Evolutionary conservation across 2,329 filamentous ascomycete species (phyloP), one percentile per base, ranked within the genome.

Genomic region (Albophoma yamanashiensis): DNA sequence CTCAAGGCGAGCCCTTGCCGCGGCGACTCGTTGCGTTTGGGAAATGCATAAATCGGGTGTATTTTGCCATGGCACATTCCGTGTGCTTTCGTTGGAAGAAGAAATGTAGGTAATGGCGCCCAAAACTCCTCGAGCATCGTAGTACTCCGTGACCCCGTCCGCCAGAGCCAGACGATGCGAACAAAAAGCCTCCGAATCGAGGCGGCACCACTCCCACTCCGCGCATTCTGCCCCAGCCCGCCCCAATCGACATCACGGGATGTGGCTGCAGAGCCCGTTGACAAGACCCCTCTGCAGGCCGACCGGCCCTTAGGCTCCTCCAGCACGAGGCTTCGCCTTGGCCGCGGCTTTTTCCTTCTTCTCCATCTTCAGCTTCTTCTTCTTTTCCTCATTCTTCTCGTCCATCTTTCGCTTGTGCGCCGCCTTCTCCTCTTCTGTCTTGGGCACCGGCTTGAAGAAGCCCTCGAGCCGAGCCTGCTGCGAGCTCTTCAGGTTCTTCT

Each of bases 341-440:
- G 86, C 84, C 64, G 90, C 90, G 65, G 92, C 92, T 83, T 97
- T 99, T 65, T 92, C 91, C 79, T 97, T 97, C 69, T 93, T 92
- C 61, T 95, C 91, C 64, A 90, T 86, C 82, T 97, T 99, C 66
- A 89, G 82, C 78, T 92, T 95, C 83, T 97, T 97, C 79, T 93
- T 97, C 76, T 91, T 92, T 67, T 92, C 89, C 68, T 92, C 92
- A 39, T 91, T 81, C 79, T 95, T 95, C 76, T 92, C 90, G 58
- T 97, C 93, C 43, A 94, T 82, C 79, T 97, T 99, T 66, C 94
- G 84, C 83, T 99, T 99, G 69, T 95, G 78, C 50, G 76, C 86
- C 59, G 88, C 88, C 76, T 93, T 89, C 77, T 99, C 87, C 64
- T 87, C 89, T 0, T 92, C 89, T 0, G 92, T 91, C 79, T 93